phyloP scores from a whole-genome alignment of 2,329 filamentous ascomycete species.

The Onygena corvina region DNA sequence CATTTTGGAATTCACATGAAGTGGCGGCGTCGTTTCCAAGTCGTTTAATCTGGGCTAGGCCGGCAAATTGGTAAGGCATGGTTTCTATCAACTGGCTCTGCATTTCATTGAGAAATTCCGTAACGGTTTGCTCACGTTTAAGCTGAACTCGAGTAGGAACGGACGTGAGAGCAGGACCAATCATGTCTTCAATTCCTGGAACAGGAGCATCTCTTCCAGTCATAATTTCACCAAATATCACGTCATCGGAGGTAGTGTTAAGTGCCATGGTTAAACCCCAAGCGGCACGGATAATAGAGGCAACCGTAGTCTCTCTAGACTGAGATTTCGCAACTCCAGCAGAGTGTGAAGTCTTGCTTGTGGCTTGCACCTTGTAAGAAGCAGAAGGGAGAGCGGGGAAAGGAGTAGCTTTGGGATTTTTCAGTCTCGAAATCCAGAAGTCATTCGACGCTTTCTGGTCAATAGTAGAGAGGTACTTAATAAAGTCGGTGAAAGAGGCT shows the following conservation, averaged over 20 bases:
- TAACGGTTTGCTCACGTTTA: conserved; percentile 24
- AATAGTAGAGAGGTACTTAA: conserved; percentile 18
- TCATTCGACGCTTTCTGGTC: conserved; percentile 11
- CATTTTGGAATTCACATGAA: conserved; percentile 32
- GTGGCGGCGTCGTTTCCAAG: conserved; percentile 35
- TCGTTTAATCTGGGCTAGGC: conserved; percentile 37
- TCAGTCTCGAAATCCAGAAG: conserved; percentile 16
- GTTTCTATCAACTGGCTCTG: conserved; percentile 42
- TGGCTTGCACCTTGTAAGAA: conserved; percentile 11
- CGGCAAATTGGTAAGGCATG: conserved; percentile 49
- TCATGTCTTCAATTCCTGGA: conserved; percentile 28
- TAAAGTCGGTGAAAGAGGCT: conserved; percentile 17
- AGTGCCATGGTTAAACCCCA: conserved; percentile 28
- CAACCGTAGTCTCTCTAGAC: conserved; percentile 15
- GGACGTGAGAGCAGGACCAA: conserved; percentile 32
- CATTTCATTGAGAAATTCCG: conserved; percentile 42
- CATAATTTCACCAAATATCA: conserved; percentile 32
- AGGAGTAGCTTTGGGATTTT: conserved; percentile 10
- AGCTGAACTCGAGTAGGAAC: conserved; percentile 29
- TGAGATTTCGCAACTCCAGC: conserved; percentile 1
- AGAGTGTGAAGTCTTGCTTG: conserved; percentile 7
- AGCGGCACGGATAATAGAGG: conserved; percentile 30
- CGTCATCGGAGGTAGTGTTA: conserved; percentile 29
- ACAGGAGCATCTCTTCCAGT: conserved; percentile 31
- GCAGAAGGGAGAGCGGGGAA: conserved; percentile 14